Evolutionary conservation across 2,329 filamentous ascomycete species (phyloP), one percentile per base, ranked within the genome.

Genomic region (Aureobasidium leucospermi): DNA sequence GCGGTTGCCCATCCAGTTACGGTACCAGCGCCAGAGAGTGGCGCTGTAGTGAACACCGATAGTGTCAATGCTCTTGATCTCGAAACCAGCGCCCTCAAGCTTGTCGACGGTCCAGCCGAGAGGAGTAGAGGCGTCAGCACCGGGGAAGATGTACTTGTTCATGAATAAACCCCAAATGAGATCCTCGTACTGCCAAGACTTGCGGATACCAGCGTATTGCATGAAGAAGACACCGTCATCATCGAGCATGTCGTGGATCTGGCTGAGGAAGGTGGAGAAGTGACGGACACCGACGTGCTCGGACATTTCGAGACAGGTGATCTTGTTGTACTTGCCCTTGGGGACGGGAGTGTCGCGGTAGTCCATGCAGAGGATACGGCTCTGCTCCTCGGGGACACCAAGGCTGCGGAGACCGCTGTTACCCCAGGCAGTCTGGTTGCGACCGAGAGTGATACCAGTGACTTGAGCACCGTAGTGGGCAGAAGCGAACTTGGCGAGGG

Each of bases 141-240:
- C 94, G 36, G 92, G 94, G 84, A 97, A 97, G 74, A 97, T 82
- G 76, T 97, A 96, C 80, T 96, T 96, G 86, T 97, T 97, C 91
- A 97, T 96, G 83, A 96, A 97, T 48, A 97, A 83, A 73, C 94
- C 94, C 94, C 94, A 97, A 74, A 93, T 89, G 55, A 96, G 83
- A 77, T 97, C 93, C 81, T 97, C 92, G 71, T 96, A 97, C 76
- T 97, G 94, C 94, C 94, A 97, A 64, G 83, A 80, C 80, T 95
- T 95, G 68, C 94, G 88, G 63, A 99, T 83, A 77, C 94, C 94
- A 68, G 93, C 91, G 68, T 95, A 91, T 76, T 97, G 94, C 62
- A 97, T 82, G 83, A 94, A 96, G 80, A 97, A 96, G 65, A 90
- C 84, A 74, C 94, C 94, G 66, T 97, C 91, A 66, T 97, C 94